Evolutionary conservation across 495 filamentous ascomycete genomes (phyloP).

Genomic region (Aspergillus saccharolyticus): DNA sequence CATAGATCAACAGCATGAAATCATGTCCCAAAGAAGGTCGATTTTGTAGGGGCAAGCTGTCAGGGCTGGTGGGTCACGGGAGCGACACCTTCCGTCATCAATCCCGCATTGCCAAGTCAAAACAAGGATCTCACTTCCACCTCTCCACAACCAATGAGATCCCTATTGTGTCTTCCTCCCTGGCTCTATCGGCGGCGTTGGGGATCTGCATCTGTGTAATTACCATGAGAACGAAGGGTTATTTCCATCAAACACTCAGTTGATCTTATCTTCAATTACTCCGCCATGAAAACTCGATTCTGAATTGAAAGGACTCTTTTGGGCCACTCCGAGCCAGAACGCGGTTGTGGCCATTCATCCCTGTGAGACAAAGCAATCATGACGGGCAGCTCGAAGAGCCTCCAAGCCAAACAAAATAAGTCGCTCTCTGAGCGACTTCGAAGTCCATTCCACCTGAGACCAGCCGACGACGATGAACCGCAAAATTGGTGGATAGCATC

Average conservation of each 20-base stretch:
- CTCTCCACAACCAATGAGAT: not conserved
- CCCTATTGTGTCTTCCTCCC: not conserved
- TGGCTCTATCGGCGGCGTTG: not conserved
- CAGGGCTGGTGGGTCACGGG: conserved; percentile 2
- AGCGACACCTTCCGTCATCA: not conserved
- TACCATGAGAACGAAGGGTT: not conserved
- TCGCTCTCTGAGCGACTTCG: not conserved
- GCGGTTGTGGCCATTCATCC: not conserved
- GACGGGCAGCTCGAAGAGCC: not conserved
- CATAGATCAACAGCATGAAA: not conserved
- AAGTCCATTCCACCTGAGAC: conserved; percentile 34
- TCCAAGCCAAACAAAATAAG: not conserved
- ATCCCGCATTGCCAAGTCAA: not conserved
- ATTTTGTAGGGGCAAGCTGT: not conserved
- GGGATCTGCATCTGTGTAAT: not conserved
- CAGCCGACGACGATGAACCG: conserved; percentile 46
- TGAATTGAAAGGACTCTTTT: not conserved
- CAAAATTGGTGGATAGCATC: conserved; percentile 75
- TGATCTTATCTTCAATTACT: not conserved
- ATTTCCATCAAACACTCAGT: not conserved
- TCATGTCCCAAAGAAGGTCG: not conserved
- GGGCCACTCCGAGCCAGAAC: not conserved
- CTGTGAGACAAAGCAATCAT: not conserved
- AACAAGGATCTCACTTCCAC: not conserved
- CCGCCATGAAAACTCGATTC: not conserved